Percentiles rank a stretch among this genome's conserved stretches.
phyloP scores from a whole-genome alignment of 768 basidiomycete genomes.

The Lyophyllum shimeji region DNA sequence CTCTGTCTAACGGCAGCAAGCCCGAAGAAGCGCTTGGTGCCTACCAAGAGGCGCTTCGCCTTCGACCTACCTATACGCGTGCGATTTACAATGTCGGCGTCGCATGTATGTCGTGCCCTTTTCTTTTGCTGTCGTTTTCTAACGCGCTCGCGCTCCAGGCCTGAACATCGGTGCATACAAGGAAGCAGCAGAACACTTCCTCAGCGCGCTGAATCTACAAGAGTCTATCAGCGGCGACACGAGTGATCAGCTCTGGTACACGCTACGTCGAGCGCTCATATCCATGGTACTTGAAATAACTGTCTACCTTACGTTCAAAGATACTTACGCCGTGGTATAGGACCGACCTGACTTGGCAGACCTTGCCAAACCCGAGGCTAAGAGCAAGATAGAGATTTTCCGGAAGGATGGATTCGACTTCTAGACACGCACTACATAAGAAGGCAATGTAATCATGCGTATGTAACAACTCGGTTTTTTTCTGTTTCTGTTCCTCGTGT shows the following conservation, averaged over 20 bases:
- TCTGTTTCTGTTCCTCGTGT: background rate
- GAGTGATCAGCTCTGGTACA: slow-evolving; percentile 88
- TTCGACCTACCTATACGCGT: slow-evolving; percentile 94
- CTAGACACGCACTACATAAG: slow-evolving; percentile 31
- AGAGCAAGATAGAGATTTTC: slow-evolving; percentile 69
- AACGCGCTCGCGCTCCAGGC: slow-evolving; percentile 44
- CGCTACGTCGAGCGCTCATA: slow-evolving; percentile 77
- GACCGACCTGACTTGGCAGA: slow-evolving; percentile 82
- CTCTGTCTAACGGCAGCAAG: slow-evolving; percentile 89
- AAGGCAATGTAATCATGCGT: background rate
- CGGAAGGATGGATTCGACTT: slow-evolving; percentile 89
- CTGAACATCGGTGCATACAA: slow-evolving; percentile 93
- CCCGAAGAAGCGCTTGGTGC: slow-evolving; percentile 92
- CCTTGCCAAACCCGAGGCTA: slow-evolving; percentile 60
- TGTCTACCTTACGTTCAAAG: background rate
- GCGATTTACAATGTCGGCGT: slow-evolving; percentile 99
- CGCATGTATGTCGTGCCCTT: slow-evolving; percentile 65
- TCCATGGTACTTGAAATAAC: slow-evolving; percentile 70
- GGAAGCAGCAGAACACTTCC: slow-evolving; percentile 95
- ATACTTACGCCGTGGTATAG: slow-evolving; percentile 37
- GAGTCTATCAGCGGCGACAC: slow-evolving; percentile 67
- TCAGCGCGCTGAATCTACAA: slow-evolving; percentile 82
- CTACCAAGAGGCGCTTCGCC: slow-evolving; percentile 85
- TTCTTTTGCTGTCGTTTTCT: slow-evolving; percentile 3
- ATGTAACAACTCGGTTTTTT: background rate